Evolutionary conservation across 495 filamentous ascomycete genomes (phyloP), one percentile per base, ranked within the genome.

Genomic region (Umbilicaria muhlenbergii): DNA sequence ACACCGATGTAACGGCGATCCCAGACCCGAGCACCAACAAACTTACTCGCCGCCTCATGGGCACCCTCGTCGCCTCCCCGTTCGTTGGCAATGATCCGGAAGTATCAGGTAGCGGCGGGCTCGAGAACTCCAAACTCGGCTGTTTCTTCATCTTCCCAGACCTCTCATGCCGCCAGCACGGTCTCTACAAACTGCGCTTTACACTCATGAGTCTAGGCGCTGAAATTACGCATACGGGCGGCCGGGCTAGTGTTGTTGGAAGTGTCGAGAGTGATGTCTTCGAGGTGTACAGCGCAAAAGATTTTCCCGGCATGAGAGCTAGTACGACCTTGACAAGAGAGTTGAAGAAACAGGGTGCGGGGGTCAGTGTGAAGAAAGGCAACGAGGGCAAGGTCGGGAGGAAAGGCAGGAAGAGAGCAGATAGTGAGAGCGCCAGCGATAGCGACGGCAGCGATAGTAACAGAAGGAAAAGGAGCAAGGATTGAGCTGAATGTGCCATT

Each of bases 91-190:
- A 38, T 4, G 48, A 52, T 36, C 46, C 47, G n/a, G 47, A 54
- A 34, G 38, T 41, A 32, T 41, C 53, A 14, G 34, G n/a, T 18
- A 50, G 43, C 21, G 42, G 40, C 34, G 39, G 42, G 31, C 28
- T 18, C 38, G 19, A 50, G 16, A 74, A 43, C 69, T 73, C 41
- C 55, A 75, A 41, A 75, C 83, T 55, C 39, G 80, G 81, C 5
- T 83, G 78, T 57, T 98, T 96, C 65, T 98, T 94, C 63, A 85
- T 86, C 48, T 98, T 98, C 55, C 82, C 86, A 0, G 91, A 98
- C 57, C 73, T 98, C 5, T 93, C 86, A 7, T 88, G 92, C 50
- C 78, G 91, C 14, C 87, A 83, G 1, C 83, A 86, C 11, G 91
- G 91, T 0, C 62, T 68, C 8, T 96, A 91, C 57, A 72, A 81